These are phyloP conservation scores for Lablab purpureus DNA, from an alignment of 306 rosid genomes.

Conservation along the genomic window DNA sequence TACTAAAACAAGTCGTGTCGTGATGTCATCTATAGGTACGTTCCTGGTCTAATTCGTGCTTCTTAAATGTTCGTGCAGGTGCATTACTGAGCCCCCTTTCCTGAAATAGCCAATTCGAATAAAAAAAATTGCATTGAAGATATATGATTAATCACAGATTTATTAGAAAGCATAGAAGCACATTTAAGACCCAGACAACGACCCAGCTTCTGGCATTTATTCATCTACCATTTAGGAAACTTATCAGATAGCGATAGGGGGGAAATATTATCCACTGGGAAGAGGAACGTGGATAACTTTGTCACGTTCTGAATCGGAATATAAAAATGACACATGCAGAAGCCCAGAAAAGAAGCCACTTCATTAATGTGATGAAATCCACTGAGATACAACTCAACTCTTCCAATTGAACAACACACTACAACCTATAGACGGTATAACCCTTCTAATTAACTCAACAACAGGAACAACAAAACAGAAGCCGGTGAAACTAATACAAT, in stretches of 20 bases:
- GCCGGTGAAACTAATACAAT: conserved; percentile 57
- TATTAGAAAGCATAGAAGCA: neutral
- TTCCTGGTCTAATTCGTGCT: neutral
- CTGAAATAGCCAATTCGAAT: neutral
- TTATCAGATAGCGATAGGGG: too few species aligned
- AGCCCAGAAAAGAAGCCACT: conserved; percentile 45
- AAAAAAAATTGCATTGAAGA: neutral
- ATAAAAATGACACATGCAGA: neutral
- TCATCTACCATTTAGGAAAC: too few species aligned
- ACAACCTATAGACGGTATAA: conserved; percentile 48
- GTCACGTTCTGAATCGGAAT: neutral
- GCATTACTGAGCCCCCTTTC: neutral
- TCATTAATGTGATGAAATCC: conserved; percentile 58
- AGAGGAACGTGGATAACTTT: neutral
- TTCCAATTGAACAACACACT: conserved; percentile 61
- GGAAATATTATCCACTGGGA: too few species aligned
- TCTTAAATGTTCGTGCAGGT: neutral
- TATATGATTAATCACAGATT: neutral
- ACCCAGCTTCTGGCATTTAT: neutral
- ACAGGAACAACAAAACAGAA: conserved; percentile 50
- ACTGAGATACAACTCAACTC: conserved; percentile 61
- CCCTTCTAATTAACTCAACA: conserved; percentile 59
- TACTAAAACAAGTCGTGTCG: neutral
- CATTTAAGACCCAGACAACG: neutral
- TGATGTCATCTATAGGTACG: neutral